Percentiles rank a stretch among this genome's conserved stretches.
Evolutionary conservation across 441 rosid species (phyloP).

Genomic region (Gossypium davidsonii): DNA sequence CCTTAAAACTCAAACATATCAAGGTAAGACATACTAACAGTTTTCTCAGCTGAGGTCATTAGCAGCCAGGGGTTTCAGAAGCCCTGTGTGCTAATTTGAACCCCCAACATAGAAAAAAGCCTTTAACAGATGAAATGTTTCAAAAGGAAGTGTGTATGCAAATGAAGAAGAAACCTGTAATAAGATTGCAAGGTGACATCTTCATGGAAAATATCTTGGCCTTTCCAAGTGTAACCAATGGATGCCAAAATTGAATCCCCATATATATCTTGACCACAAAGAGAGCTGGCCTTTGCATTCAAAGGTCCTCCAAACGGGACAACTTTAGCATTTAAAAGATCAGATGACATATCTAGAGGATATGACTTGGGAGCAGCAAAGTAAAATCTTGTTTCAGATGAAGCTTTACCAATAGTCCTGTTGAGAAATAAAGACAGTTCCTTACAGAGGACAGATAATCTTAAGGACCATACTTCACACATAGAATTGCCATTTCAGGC

Average conservation of each 20-base stretch:
- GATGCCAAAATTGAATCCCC: constrained; percentile 91
- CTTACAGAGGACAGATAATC: constrained; percentile 5
- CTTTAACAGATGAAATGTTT: background rate
- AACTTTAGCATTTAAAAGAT: constrained; percentile 27
- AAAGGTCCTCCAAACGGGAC: constrained; percentile 29
- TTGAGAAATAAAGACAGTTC: constrained; percentile 22
- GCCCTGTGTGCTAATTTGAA: background rate
- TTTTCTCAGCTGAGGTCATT: background rate
- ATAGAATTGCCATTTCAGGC: background rate
- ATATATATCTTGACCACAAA: constrained; percentile 61
- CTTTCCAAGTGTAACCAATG: constrained; percentile 78
- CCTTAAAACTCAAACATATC: background rate
- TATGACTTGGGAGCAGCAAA: constrained; percentile 46
- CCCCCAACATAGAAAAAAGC: background rate
- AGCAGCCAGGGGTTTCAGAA: constrained; percentile 2
- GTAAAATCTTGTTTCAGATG: constrained; percentile 78
- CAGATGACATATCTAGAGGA: constrained; percentile 33
- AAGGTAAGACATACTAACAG: background rate
- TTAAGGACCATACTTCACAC: constrained; percentile 9
- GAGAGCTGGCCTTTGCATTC: constrained; percentile 76
- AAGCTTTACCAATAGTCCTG: constrained; percentile 83
- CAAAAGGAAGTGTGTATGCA: background rate
- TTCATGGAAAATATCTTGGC: constrained; percentile 55
- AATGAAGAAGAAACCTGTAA: constrained; percentile 56
- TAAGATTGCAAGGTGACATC: constrained; percentile 61